Evolutionary conservation across 129 eudicot species (phyloP), one percentile per base, ranked within the genome.

Genomic region (Ambrosia trifida): DNA sequence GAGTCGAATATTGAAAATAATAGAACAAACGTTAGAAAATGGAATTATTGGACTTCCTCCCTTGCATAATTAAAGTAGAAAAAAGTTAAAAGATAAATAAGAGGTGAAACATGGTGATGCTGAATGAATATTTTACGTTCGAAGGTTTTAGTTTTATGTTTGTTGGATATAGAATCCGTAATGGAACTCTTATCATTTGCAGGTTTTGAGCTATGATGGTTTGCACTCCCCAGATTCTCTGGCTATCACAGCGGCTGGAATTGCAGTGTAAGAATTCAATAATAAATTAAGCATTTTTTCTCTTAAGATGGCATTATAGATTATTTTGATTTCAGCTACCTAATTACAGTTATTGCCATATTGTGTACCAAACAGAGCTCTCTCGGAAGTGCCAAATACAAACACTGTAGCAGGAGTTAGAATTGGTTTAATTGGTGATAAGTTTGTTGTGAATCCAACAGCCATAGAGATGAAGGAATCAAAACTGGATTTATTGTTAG

Each of bases 161-260:
- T n/a, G n/a, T n/a, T n/a, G n/a, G n/a, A n/a, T n/a, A n/a, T n/a
- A n/a, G n/a, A n/a, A n/a, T n/a, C n/a, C n/a, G n/a, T n/a, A n/a
- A n/a, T n/a, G n/a, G n/a, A n/a, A n/a, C n/a, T n/a, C n/a, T n/a
- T n/a, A n/a, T n/a, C n/a, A n/a, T n/a, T n/a, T n/a, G 64, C 81
- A 94, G 99, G 99, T 94, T 79, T 87, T 88, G 80, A 95, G 99
- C 78, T 95, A 95, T 83, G 99, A 95, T 78, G 47, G 47, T 43
- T 43, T 43, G 47, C 47, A 43, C 47, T 43, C 13, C 47, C 9
- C 13, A 43, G 47, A 43, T 43, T 43, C 47, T 8, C 47, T 43
- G 47, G 47, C 47, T 43, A 11, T 43, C 9, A 43, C 47, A 43
- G 47, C 47, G 2, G 47, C 47, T 43, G 47, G 99, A 43, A 64